Evolutionary conservation across 495 filamentous ascomycete species (phyloP), one percentile per base, ranked within the genome.

Genomic region (Neurospora sp.): DNA sequence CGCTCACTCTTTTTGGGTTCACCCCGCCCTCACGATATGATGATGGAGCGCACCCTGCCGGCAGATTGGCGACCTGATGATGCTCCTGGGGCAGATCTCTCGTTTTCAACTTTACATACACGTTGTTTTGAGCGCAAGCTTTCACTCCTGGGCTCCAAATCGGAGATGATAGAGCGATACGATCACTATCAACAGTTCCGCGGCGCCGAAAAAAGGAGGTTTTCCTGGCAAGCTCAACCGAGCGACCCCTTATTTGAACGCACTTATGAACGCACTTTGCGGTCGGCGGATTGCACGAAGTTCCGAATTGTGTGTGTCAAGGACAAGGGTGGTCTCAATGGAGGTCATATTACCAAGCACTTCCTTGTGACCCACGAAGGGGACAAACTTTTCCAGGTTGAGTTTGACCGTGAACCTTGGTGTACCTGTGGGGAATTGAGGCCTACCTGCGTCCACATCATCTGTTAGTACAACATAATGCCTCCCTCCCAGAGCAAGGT

Each of bases 241-340:
- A n/a, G n/a, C n/a, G n/a, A n/a, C n/a, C n/a, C n/a, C n/a, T n/a
- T n/a, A n/a, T n/a, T n/a, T n/a, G n/a, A n/a, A n/a, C n/a, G n/a
- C n/a, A n/a, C n/a, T n/a, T n/a, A n/a, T n/a, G n/a, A n/a, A n/a
- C n/a, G n/a, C n/a, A n/a, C n/a, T n/a, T n/a, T n/a, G n/a, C n/a
- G n/a, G 23, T 0, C 0, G 23, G 49, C 11, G 11, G 2, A 31
- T 20, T 0, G 5, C 23, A n/a, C 10, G 23, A 60, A 14, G 23
- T 6, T 60, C 2, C 49, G 11, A 11, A 27, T 60, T 6, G 2
- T 60, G 1, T 5, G 7, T 4, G 5, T 14, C 5, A 14, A 60
- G 5, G 4, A 49, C 42, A 0, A 4, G 4, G 5, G 7, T 5
- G 9, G 8, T 5, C n/a, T 5, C n/a, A 2, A 0, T 0, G n/a